A percentile compares a stretch with the other conserved stretches of the same genome.
Evolutionary conservation across 768 basidiomycete genomes (phyloP).

Genomic region (Erythrobasidium yunnanense): DNA sequence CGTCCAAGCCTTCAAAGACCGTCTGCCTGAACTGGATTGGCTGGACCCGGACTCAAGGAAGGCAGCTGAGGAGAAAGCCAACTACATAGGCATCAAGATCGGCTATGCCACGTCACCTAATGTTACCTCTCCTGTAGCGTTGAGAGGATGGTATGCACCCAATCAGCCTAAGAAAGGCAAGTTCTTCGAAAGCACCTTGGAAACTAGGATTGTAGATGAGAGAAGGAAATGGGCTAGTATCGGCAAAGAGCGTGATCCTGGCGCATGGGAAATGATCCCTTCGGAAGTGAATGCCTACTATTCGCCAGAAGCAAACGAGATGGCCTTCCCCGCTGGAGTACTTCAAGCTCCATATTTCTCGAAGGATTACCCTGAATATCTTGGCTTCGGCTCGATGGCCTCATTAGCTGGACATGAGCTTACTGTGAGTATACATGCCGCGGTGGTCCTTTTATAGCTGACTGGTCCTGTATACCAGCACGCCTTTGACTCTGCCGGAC

Average conservation of each 20-base stretch:
- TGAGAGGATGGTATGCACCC: slow-evolving; percentile 59
- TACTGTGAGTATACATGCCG: slow-evolving; percentile 44
- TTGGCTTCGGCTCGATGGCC: slow-evolving; percentile 86
- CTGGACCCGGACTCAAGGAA: slow-evolving; percentile 74
- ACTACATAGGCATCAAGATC: slow-evolving; percentile 76
- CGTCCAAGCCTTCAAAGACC: slow-evolving; percentile 67
- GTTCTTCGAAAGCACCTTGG: slow-evolving; percentile 77
- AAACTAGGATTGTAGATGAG: slow-evolving; percentile 52
- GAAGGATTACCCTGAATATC: slow-evolving; percentile 63
- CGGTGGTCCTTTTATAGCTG: background rate
- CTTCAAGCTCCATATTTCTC: slow-evolving; percentile 51
- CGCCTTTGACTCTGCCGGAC: slow-evolving; percentile 69
- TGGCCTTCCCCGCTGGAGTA: slow-evolving; percentile 94
- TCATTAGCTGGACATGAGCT: slow-evolving; percentile 86
- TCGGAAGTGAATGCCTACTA: slow-evolving; percentile 77
- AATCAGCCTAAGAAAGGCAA: slow-evolving; percentile 54
- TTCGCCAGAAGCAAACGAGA: slow-evolving; percentile 79
- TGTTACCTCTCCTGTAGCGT: slow-evolving; percentile 57
- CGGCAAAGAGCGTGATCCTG: slow-evolving; percentile 57
- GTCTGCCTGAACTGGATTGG: slow-evolving; percentile 68
- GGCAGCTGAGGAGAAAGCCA: slow-evolving; percentile 56
- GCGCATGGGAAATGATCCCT: slow-evolving; percentile 79
- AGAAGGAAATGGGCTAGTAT: slow-evolving; percentile 64
- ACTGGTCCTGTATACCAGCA: slow-evolving; percentile 48
- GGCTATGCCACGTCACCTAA: slow-evolving; percentile 84